A percentile compares a stretch with the other conserved stretches of the same genome.
phyloP scores from a whole-genome alignment of 1,284 basidiomycete species.

The Cutaneotrichosporon sp. region DNA sequence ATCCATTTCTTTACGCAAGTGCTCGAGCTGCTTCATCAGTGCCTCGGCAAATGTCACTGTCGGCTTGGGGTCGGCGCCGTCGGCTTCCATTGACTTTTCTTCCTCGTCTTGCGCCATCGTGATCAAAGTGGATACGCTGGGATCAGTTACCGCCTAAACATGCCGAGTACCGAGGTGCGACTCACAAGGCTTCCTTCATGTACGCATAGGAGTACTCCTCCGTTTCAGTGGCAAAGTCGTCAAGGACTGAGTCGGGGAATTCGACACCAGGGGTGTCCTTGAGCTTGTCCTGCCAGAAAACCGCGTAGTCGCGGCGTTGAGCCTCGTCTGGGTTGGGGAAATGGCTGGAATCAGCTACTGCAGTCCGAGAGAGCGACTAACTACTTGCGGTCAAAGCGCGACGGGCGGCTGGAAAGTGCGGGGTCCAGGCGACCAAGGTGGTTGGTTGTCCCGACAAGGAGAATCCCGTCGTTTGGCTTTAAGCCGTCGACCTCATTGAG shows the following conservation, averaged over 20 bases:
- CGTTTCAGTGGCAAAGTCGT: constrained; percentile 59
- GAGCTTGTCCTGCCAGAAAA: constrained; percentile 73
- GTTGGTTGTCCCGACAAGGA: constrained; percentile 73
- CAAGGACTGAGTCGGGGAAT: constrained; percentile 61
- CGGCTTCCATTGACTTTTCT: not conserved
- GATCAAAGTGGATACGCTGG: constrained; percentile 33
- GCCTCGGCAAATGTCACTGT: constrained; percentile 49
- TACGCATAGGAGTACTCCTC: constrained; percentile 71
- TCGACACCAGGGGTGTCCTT: constrained; percentile 56
- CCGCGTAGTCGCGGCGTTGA: constrained; percentile 61
- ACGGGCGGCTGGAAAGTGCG: constrained; percentile 66
- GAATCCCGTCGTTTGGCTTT: constrained; percentile 64
- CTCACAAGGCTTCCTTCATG: constrained; percentile 76
- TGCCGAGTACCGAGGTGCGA: constrained; percentile 27
- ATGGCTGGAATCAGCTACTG: constrained; percentile 25
- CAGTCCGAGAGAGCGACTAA: constrained; percentile 45
- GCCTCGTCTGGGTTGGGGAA: constrained; percentile 58
- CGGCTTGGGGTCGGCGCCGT: too few species aligned
- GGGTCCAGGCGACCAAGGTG: constrained; percentile 72
- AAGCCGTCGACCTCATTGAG: constrained; percentile 64
- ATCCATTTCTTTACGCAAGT: constrained; percentile 46
- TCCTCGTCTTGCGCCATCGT: constrained; percentile 27
- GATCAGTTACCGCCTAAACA: not conserved
- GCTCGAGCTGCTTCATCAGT: constrained; percentile 57
- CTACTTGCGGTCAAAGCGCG: constrained; percentile 80